Evolutionary conservation across 2,329 filamentous ascomycete genomes (phyloP), one percentile per base, ranked within the genome.

Genomic region (Fusarium armeniacum): DNA sequence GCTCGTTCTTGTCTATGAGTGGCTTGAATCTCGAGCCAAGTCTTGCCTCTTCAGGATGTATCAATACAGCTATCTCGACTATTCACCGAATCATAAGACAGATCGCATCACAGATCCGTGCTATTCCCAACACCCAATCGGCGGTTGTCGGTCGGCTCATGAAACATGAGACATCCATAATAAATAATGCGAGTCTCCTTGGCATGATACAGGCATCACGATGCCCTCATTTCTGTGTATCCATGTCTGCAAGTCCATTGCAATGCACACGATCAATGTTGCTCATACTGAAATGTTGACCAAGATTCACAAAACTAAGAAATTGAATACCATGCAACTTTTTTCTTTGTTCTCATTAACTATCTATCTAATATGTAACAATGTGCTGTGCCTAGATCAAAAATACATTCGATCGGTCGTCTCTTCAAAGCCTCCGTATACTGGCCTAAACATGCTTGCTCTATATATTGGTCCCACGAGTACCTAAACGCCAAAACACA

Each of bases 51-150:
- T 65, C 53, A 65, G 62, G 62, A 53, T 46, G 22, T 60, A 65
- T 47, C 41, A 40, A 61, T 28, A 36, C 22, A 65, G 33, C 51
- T 50, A 47, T 66, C 54, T 65, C 41, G 41, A 65, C 61, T 65
- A 65, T 65, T 54, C 62, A 60, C 62, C 62, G 62, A 65, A 65
- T 65, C 62, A 65, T 65, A 44, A 44, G 35, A 49, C 49, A 63
- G 54, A 45, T 59, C 24, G 33, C 32, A 43, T 46, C 40, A 51
- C 40, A 49, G 53, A 60, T 60, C 53, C 58, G 30, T 54, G 28
- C 44, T 38, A 49, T 47, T 41, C 38, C 36, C 32, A 28, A 53
- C 52, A 28, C 45, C 61, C 62, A 33, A 65, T 65, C 62, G 62
- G 62, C 62, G 46, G 58, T 33, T 38, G n/a, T 65, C 61, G 60